These are phyloP conservation scores for Roridomyces roridus DNA, from an alignment of 768 basidiomycete genomes.

Conservation along the genomic window DNA sequence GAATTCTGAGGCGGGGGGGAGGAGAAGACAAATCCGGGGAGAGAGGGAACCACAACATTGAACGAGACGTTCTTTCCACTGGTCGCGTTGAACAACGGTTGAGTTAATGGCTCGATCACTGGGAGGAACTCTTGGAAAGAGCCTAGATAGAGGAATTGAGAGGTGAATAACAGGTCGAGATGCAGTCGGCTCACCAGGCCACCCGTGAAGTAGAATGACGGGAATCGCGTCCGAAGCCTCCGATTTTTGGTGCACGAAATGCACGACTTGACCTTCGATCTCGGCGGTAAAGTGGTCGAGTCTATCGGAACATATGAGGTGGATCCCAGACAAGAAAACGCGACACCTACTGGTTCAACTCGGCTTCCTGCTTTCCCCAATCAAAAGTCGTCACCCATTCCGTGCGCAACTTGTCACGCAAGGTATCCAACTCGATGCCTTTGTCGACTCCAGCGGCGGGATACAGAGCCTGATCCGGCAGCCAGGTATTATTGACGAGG, in stretches of 20 bases:
- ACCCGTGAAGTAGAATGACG: not conserved
- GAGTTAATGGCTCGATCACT: not conserved
- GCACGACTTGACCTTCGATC: not conserved
- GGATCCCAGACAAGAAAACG: not conserved
- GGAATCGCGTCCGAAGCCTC: not conserved
- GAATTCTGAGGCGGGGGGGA: conserved; percentile 22
- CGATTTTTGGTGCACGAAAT: not conserved
- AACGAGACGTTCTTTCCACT: conserved; percentile 2
- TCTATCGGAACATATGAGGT: not conserved
- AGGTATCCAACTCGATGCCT: not conserved
- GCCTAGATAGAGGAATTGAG: too few relatives aligned
- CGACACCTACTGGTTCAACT: not conserved
- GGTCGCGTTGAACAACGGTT: not conserved
- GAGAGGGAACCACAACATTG: conserved; percentile 12
- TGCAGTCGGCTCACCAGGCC: too few relatives aligned
- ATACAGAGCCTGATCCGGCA: not conserved
- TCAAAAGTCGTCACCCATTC: too few relatives aligned
- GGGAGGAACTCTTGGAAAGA: conserved; percentile 9
- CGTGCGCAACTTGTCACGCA: not conserved
- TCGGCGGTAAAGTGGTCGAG: not conserved
- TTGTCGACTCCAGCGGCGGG: not conserved
- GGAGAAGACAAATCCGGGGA: conserved; percentile 29
- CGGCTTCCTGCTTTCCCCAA: not conserved
- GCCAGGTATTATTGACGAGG: not conserved
- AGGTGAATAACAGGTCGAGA: too few relatives aligned